A percentile compares a stretch with the other conserved stretches of the same genome.
Conservation (phyloP, 2,329 filamentous ascomycete genomes). For the Tolypocladium tundrense region DNA sequence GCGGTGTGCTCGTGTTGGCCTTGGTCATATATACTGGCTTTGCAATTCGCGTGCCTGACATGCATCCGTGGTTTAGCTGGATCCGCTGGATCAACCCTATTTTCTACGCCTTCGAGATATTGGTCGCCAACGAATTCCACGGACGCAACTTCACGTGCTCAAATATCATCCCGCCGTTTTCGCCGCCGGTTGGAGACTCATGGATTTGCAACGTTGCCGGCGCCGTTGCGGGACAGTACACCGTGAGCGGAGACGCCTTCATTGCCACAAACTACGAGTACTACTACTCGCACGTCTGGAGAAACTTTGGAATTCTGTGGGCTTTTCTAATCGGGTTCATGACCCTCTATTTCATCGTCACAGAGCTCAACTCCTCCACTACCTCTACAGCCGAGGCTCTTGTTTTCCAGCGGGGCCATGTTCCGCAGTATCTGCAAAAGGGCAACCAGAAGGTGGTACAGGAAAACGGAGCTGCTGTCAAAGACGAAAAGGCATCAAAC, state of each 20-base stretch:
- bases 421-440: conserved; percentile 30
- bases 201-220: conserved; percentile 46
- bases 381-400: conserved; percentile 58
- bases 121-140: conserved; percentile 65
- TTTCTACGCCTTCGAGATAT: conserved; percentile 61
- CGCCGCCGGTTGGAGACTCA: conserved; percentile 28
- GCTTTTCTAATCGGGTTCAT: conserved; percentile 56
- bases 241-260: conserved; percentile 52
- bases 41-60: conserved; percentile 38
- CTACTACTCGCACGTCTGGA: conserved; percentile 47
- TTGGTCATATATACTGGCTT: conserved; percentile 54
- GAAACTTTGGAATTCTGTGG: conserved; percentile 60
- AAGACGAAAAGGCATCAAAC: conserved; percentile 3
- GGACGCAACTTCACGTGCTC: conserved; percentile 47
- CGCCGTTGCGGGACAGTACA: conserved; percentile 39
- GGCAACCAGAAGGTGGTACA: conserved; percentile 16
- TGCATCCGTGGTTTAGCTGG: conserved; percentile 64
- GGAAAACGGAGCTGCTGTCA: conserved; percentile 19
- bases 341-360: conserved; percentile 49
- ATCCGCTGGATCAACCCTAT: conserved; percentile 67
- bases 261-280: conserved; percentile 47
- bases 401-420: conserved; percentile 50
- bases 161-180: conserved; percentile 34
- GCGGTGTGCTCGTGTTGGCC: conserved; percentile 45
- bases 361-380: conserved; percentile 54